A percentile compares a stretch with the other conserved stretches of the same genome.
These are phyloP conservation scores for Rhodotorula sp. DNA, from an alignment of 1,284 basidiomycete species.

Conservation along the genomic window DNA sequence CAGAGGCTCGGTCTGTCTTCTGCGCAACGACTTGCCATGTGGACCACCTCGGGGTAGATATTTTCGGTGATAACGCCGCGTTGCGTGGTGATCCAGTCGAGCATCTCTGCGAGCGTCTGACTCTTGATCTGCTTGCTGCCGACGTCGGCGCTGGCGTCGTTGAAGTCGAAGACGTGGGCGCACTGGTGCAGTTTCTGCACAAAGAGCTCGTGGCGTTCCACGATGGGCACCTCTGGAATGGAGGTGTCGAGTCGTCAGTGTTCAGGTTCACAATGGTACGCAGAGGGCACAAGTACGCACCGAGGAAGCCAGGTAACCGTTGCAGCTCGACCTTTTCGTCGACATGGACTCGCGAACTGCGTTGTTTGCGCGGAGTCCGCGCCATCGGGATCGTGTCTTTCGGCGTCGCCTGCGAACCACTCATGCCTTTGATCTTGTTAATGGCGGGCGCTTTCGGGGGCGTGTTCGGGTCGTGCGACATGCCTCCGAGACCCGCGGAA, in stretches of 20 bases:
- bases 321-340: constrained; percentile 96
- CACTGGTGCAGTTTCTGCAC: constrained; percentile 94
- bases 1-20: too few species aligned
- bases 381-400: constrained; percentile 92
- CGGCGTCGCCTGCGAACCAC: constrained; percentile 48
- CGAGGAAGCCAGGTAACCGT: constrained; percentile 86
- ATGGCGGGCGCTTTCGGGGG: constrained; percentile 54
- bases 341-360: constrained; percentile 92
- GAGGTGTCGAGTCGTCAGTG: background rate
- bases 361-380: constrained; percentile 91
- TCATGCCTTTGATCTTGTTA: constrained; percentile 45
- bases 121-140: constrained; percentile 99
- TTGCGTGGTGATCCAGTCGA: constrained; percentile 98
- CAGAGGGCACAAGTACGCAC: constrained; percentile 55
- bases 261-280: too few species aligned
- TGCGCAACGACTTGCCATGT: constrained; percentile 68
- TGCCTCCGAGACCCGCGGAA: constrained; percentile 5
- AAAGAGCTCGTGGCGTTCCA: constrained; percentile 86
- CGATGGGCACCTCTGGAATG: constrained; percentile 70
- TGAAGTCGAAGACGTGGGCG: constrained; percentile 97
- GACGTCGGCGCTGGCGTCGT: constrained; percentile 92
- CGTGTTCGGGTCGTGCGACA: constrained; percentile 29
- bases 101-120: constrained; percentile 95
- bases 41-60: constrained; percentile 98
- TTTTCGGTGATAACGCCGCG: constrained; percentile 93